Percentiles rank a stretch among this genome's conserved stretches.
These are phyloP conservation scores for Epicoccum nigrum DNA, from an alignment of 2,329 filamentous ascomycete genomes.

Conservation along the genomic window DNA sequence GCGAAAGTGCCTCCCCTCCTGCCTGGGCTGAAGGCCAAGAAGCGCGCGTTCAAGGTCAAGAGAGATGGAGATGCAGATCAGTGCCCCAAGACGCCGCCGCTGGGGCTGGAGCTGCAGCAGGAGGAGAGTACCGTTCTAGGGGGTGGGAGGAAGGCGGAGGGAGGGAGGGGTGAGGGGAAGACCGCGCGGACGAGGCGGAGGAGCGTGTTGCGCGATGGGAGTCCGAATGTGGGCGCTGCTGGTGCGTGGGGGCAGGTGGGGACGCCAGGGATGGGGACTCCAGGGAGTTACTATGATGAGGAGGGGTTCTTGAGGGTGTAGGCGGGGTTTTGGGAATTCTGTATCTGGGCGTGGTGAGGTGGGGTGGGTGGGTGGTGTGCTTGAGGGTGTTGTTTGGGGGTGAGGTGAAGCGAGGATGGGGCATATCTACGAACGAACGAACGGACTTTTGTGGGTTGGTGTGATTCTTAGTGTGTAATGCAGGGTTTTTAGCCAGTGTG, in stretches of 20 bases:
- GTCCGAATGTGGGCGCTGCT: constrained; percentile 27
- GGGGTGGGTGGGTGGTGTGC: background rate
- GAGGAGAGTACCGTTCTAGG: background rate
- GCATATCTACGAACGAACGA: too few relatives aligned
- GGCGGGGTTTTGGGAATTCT: background rate
- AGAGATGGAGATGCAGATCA: too few relatives aligned
- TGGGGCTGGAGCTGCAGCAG: too few relatives aligned
- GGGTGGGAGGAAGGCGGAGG: background rate
- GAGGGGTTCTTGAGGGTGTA: constrained; percentile 37
- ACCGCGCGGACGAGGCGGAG: constrained; percentile 29
- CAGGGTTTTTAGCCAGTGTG: too few relatives aligned
- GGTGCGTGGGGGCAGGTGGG: constrained; percentile 24
- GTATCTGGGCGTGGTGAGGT: background rate
- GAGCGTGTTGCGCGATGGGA: constrained; percentile 25
- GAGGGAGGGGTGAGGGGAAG: background rate
- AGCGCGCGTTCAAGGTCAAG: too few relatives aligned
- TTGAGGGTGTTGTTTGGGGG: background rate
- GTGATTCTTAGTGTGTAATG: too few relatives aligned
- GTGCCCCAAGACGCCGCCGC: too few relatives aligned
- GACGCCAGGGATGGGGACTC: constrained; percentile 24
- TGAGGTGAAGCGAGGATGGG: too few relatives aligned
- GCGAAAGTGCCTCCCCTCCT: too few relatives aligned
- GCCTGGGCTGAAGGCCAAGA: too few relatives aligned
- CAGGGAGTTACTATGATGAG: constrained; percentile 44
- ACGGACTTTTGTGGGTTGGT: too few relatives aligned